Evolutionary conservation across 257 asterid genomes (phyloP).

Genomic region (Solanum verrucosum): DNA sequence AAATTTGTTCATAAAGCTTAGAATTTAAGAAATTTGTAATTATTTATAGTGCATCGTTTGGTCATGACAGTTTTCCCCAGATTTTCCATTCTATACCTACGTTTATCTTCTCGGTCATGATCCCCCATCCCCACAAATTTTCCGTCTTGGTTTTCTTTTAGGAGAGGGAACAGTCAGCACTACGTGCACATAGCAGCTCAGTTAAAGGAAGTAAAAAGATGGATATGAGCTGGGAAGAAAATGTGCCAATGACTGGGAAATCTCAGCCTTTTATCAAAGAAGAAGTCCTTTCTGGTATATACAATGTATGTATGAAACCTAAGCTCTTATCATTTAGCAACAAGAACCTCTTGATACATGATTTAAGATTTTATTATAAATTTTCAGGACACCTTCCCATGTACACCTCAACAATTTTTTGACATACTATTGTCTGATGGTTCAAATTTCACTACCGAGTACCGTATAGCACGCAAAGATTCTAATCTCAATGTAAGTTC

Average conservation of each 20-base stretch:
- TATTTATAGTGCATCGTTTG: background rate
- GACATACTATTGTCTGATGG: constrained; percentile 60
- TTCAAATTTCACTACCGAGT: constrained; percentile 68
- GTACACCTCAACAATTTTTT: constrained; percentile 82
- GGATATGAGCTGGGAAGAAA: constrained; percentile 38
- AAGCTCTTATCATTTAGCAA: background rate
- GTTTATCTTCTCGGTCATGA: background rate
- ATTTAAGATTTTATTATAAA: background rate
- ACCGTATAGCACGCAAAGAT: constrained; percentile 66
- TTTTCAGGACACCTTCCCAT: constrained; percentile 77
- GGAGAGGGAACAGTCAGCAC: constrained; percentile 78
- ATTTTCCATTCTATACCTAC: background rate
- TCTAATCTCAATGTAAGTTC: constrained; percentile 62
- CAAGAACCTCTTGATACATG: background rate
- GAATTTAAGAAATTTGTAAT: background rate
- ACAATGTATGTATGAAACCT: constrained; percentile 34
- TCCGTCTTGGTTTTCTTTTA: constrained; percentile 13
- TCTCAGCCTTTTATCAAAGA: constrained; percentile 78
- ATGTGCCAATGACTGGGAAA: constrained; percentile 25
- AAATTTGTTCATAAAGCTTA: background rate
- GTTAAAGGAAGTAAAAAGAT: constrained; percentile 29
- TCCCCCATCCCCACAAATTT: background rate
- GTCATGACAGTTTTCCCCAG: background rate
- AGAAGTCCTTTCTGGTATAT: constrained; percentile 66
- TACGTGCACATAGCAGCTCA: constrained; percentile 65